These are phyloP conservation scores for Trichoderma sp. DNA, from an alignment of 2,329 filamentous ascomycete species.

Conservation along the genomic window DNA sequence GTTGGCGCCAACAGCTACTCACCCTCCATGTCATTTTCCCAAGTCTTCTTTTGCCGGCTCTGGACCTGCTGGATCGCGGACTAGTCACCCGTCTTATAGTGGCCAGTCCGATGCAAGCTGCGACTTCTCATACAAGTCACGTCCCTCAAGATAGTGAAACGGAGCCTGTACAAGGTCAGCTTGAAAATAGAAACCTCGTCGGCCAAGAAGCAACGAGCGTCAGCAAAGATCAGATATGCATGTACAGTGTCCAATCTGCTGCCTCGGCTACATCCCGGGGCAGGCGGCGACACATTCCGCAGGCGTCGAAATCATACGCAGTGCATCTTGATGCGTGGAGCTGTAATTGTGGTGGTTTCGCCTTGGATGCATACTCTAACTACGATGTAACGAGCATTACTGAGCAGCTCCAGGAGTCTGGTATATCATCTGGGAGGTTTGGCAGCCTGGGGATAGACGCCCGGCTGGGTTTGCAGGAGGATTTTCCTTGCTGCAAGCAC, in stretches of 20 bases:
- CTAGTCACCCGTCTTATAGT: constrained; percentile 61
- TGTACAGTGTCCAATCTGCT: constrained; percentile 68
- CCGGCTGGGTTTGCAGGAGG: constrained; percentile 31
- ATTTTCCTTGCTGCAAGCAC: constrained; percentile 77
- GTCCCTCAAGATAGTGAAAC: not conserved
- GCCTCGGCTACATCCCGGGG: constrained; percentile 38
- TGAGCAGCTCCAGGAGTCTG: not conserved
- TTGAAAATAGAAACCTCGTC: too few relatives aligned
- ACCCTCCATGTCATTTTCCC: constrained; percentile 87
- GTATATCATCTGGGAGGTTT: constrained; percentile 38
- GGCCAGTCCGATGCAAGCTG: not conserved
- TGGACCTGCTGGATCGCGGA: constrained; percentile 81
- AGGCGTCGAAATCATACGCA: constrained; percentile 55
- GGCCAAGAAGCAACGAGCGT: not conserved
- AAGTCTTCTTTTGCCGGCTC: constrained; percentile 74
- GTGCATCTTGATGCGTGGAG: constrained; percentile 79
- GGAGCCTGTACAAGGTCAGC: not conserved
- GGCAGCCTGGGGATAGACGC: constrained; percentile 52
- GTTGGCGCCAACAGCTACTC: constrained; percentile 62
- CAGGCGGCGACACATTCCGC: constrained; percentile 26
- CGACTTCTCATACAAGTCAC: not conserved
- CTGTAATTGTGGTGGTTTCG: constrained; percentile 85
- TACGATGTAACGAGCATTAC: not conserved
- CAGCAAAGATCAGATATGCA: constrained; percentile 27
- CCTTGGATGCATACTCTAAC: constrained; percentile 66